Evolutionary conservation across 1,284 basidiomycete species (phyloP), one percentile per base, ranked within the genome.

Genomic region (Heterobasidion occidentale): DNA sequence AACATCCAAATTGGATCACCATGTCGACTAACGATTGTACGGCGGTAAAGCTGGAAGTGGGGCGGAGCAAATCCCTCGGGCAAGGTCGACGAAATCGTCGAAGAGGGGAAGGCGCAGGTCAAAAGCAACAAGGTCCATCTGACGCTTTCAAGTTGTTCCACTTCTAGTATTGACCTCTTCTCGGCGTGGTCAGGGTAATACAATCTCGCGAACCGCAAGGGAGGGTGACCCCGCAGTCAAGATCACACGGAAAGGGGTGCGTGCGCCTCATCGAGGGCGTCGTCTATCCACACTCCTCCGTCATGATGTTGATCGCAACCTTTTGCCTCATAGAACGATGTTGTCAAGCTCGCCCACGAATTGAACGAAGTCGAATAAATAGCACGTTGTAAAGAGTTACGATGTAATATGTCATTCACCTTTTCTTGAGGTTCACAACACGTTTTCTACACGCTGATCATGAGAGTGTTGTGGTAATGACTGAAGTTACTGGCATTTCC

Each of bases 181-280:
- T 27, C 27, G 27, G 27, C 4, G n/a, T 11, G 36, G 27, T 15
- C 27, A 77, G 73, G 72, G 74, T 1, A 72, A 75, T 47, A 72
- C 70, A 0, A 65, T 74, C 36, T 67, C 60, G 6, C 67, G 72
- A 42, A 74, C 68, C 20, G 71, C 69, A 1, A 65, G 61, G 27
- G 67, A 67, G 33, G 74, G 74, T n/a, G n/a, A 76, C 60, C 73
- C 74, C 2, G 74, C 71, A 1, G 69, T 76, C 52, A 72, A 74
- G 64, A 74, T 75, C 38, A 55, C 64, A n/a, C 66, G 70, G 20
- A 61, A 70, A 19, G 70, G 73, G n/a, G 74, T 71, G 58, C 57
- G 72, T 67, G 0, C 36, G 17, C 20, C 1, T 3, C 36, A 54
- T 4, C 36, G 19, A 27, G 27, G 27, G 27, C 4, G 4, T 27